Base-by-base conservation (phyloP, 2,329 filamentous ascomycete species). In the Fusarium bulbicola region DNA sequence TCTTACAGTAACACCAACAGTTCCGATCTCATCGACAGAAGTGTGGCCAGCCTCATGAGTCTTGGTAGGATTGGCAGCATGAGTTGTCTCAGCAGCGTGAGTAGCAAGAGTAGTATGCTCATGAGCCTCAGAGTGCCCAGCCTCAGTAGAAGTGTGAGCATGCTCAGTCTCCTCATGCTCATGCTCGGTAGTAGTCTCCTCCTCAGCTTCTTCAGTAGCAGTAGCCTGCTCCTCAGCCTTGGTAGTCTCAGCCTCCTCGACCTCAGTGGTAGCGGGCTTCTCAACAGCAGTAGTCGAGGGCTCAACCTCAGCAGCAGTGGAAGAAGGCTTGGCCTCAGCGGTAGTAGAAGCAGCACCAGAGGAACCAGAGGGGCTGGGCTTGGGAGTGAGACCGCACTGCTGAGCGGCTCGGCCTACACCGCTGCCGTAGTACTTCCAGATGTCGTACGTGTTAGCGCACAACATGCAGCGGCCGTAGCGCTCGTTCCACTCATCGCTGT, bases 341-440 rank as follows among this genome's bases (percentile, higher is more conserved):
- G 66, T 20, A 18, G 59, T 68, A 5, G 70, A 58, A 9, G 52
- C 26, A 47, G 67, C 63, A 1, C 42, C 50, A 24, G 50, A 47
- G n/a, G 58, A 61, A 2, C 74, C 73, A 26, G 74, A 75, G 9
- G 74, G 56, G 5, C 62, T 76, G 6, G 74, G 74, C 14, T 65
- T 45, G 6, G 73, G 70, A 3, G 70, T 70, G 9, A 75, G 65
- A 7, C 77, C 77, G 37, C 83, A 84, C 12, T 65, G 43, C 10
- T 71, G 50, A 11, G 81, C 84, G 7, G 78, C 80, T 21, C 53
- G 74, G n/a, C 74, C 78, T 30, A 86, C 72, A 0, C 79, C 78
- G 46, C 66, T 74, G 16, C 84, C 80, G 68, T 86, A 86, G 77
- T 82, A 82, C 47, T 79, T 73, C 85, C 85, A 86, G 74, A 86